Evolutionary conservation across 345 rosid genomes (phyloP).

Genomic region (Syzygium aqueum): DNA sequence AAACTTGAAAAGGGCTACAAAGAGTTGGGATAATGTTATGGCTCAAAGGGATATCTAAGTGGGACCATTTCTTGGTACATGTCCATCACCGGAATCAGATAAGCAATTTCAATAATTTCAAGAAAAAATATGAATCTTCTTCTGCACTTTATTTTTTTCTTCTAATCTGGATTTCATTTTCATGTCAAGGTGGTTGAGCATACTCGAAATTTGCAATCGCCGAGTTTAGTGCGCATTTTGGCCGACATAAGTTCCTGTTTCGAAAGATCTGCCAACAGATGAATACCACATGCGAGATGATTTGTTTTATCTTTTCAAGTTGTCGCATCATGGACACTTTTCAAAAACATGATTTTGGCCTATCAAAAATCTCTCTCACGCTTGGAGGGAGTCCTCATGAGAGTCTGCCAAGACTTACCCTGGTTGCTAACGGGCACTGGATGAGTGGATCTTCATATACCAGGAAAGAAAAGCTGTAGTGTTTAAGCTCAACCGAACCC

Average conservation of each 20-base stretch:
- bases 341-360: neutral
- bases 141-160: neutral
- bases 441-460: neutral
- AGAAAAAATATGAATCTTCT: neutral
- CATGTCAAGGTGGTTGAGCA: neutral
- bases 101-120: neutral
- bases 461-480: neutral
- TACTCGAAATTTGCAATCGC: neutral
- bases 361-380: neutral
- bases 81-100: neutral
- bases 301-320: neutral
- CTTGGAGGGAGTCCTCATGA: neutral
- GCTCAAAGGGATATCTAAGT: neutral
- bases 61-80: neutral
- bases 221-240: neutral
- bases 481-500: neutral
- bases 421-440: neutral
- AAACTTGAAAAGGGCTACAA: neutral
- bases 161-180: neutral
- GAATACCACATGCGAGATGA: neutral
- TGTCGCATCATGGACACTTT: neutral
- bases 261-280: neutral
- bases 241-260: neutral
- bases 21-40: neutral
- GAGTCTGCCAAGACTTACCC: neutral